Evolutionary conservation across 768 basidiomycete genomes (phyloP).

Genomic region (Tricholoma hemisulphureum): DNA sequence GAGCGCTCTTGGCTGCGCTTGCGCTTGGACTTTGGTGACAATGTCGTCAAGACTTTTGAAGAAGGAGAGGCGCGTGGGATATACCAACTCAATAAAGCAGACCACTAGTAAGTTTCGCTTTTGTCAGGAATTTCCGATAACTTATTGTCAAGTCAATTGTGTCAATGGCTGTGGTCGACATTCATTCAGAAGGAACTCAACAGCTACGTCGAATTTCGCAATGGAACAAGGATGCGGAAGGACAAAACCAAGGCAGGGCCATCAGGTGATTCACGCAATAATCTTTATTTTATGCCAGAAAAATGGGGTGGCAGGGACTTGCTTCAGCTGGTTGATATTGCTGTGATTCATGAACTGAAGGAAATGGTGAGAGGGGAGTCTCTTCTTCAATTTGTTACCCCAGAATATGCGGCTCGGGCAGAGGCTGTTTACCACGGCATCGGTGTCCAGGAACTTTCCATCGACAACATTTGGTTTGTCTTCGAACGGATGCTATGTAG

Average conservation of each 20-base stretch:
- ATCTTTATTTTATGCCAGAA: background rate
- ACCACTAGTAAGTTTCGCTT: constrained; percentile 12
- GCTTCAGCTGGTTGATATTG: too few species aligned
- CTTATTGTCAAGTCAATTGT: background rate
- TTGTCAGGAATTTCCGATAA: background rate
- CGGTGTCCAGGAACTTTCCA: background rate
- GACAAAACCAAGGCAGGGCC: constrained; percentile 2
- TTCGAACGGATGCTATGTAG: background rate
- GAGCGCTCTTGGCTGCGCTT: constrained; percentile 22
- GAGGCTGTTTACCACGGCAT: constrained; percentile 2
- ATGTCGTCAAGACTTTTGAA: constrained; percentile 14
- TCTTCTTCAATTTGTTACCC: constrained; percentile 29
- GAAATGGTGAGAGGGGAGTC: constrained; percentile 29
- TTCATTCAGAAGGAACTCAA: constrained; percentile 13
- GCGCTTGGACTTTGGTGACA: constrained; percentile 16
- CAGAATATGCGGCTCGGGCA: constrained; percentile 21
- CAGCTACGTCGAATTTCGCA: constrained; percentile 8
- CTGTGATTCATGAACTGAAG: too few species aligned
- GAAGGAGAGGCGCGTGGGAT: constrained; percentile 7
- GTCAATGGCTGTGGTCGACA: constrained; percentile 19
- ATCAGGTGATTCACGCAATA: constrained; percentile 6
- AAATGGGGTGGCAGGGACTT: background rate
- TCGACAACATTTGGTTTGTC: constrained; percentile 6
- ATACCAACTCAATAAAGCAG: constrained; percentile 12
- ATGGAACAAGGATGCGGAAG: background rate